phyloP scores from a whole-genome alignment of 257 asterid genomes.

The Solanum pinnatisectum region DNA sequence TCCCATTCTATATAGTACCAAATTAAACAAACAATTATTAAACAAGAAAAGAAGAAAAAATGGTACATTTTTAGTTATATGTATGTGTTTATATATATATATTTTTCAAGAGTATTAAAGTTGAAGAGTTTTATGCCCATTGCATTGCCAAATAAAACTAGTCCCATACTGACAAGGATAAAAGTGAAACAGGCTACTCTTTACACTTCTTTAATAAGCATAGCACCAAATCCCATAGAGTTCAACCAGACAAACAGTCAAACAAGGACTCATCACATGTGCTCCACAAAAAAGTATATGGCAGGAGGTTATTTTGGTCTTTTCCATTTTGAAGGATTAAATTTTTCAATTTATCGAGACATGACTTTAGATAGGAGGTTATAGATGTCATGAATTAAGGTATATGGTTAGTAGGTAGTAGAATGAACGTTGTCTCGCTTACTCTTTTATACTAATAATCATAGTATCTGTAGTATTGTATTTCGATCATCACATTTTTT shows the following conservation, averaged over 20 bases:
- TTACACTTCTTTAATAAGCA: not conserved
- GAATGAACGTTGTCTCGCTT: too few species aligned
- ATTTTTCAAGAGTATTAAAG: not conserved
- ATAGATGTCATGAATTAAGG: not conserved
- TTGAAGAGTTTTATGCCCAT: not conserved
- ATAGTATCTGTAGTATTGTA: too few species aligned
- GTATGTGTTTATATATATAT: not conserved
- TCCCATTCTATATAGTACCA: not conserved
- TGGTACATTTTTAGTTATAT: not conserved
- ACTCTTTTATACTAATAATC: too few species aligned
- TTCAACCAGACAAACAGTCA: slow-evolving; percentile 28
- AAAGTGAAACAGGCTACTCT: not conserved
- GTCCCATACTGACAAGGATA: not conserved
- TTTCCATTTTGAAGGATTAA: too few species aligned
- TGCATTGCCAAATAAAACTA: slow-evolving; percentile 2
- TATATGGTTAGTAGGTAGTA: not conserved
- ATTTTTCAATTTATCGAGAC: too few species aligned
- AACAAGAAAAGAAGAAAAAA: not conserved
- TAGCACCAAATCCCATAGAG: slow-evolving; percentile 12
- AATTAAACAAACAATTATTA: not conserved
- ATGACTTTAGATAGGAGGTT: too few species aligned
- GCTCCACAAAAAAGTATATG: not conserved
- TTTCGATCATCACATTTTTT: not conserved
- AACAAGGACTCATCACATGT: slow-evolving; percentile 14
- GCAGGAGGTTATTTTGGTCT: not conserved